Evolutionary conservation across 2,329 filamentous ascomycete genomes (phyloP).

Genomic region (Conoideocrella luteorostrata): DNA sequence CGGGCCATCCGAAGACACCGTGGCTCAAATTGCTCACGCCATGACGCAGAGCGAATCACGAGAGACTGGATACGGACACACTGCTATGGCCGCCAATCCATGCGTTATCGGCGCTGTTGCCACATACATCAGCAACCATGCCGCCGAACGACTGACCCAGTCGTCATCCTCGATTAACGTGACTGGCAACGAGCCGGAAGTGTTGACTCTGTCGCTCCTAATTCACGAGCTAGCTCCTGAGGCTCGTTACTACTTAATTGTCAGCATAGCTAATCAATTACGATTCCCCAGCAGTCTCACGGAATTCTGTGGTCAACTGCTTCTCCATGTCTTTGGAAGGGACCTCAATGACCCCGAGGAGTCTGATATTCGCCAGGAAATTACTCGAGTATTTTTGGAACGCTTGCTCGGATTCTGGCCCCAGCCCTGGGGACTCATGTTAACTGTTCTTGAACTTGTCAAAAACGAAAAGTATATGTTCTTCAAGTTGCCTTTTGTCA

Average conservation of each 20-base stretch:
- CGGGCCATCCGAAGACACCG: slow-evolving; percentile 63
- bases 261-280: slow-evolving; percentile 83
- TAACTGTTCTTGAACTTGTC: slow-evolving; percentile 80
- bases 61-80: slow-evolving; percentile 59
- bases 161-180: slow-evolving; percentile 52
- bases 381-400: slow-evolving; percentile 83
- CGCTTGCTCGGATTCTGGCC: slow-evolving; percentile 82
- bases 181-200: slow-evolving; percentile 42
- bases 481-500: slow-evolving; percentile 89
- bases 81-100: slow-evolving; percentile 62
- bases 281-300: slow-evolving; percentile 86
- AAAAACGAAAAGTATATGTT: slow-evolving; percentile 89
- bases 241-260: slow-evolving; percentile 76
- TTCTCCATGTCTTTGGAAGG: slow-evolving; percentile 78
- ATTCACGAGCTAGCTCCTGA: slow-evolving; percentile 69
- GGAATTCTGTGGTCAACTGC: slow-evolving; percentile 81
- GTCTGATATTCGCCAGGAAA: slow-evolving; percentile 78
- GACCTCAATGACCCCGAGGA: slow-evolving; percentile 70
- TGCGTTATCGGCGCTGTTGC: slow-evolving; percentile 73
- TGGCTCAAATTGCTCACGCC: slow-evolving; percentile 70
- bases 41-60: slow-evolving; percentile 55
- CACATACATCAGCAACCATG: slow-evolving; percentile 72
- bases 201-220: slow-evolving; percentile 68
- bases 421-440: slow-evolving; percentile 91
- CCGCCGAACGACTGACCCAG: slow-evolving; percentile 52